Percentiles rank a stretch among this genome's conserved stretches.
Evolutionary conservation across 441 rosid genomes (phyloP).

Genomic region (Populus hybrid): DNA sequence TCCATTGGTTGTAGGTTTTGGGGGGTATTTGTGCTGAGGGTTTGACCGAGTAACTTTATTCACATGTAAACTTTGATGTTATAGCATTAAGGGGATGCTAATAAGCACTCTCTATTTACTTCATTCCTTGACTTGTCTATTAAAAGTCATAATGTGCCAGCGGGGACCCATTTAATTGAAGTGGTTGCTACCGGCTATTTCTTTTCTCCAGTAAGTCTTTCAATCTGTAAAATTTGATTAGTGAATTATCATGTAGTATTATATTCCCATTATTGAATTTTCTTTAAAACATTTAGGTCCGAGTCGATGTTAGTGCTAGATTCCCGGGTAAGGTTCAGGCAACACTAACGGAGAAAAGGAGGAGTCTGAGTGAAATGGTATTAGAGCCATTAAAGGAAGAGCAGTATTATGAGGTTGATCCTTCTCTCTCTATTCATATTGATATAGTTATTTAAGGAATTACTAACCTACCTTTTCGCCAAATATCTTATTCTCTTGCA

Average conservation of each 20-base stretch:
- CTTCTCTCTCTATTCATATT: slow-evolving; percentile 9
- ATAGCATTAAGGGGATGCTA: neutral
- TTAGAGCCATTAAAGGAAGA: slow-evolving; percentile 82
- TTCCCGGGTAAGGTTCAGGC: slow-evolving; percentile 95
- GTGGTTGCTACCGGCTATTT: slow-evolving; percentile 81
- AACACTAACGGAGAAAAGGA: slow-evolving; percentile 90
- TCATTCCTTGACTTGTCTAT: slow-evolving; percentile 52
- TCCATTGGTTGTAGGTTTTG: neutral
- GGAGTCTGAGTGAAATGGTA: slow-evolving; percentile 78
- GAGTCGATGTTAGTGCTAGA: slow-evolving; percentile 97
- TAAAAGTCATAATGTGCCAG: slow-evolving; percentile 72
- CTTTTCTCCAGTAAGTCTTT: slow-evolving; percentile 82
- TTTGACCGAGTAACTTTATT: neutral
- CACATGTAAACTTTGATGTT: neutral
- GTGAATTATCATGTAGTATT: slow-evolving; percentile 2
- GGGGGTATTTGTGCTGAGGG: neutral
- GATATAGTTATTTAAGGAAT: neutral
- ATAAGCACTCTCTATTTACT: slow-evolving; percentile 2
- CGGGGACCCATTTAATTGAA: slow-evolving; percentile 97
- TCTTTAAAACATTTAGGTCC: slow-evolving; percentile 51
- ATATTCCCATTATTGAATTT: slow-evolving; percentile 8
- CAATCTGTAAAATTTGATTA: neutral
- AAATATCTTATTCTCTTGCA: slow-evolving; percentile 34
- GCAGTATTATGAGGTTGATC: slow-evolving; percentile 82
- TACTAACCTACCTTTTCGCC: slow-evolving; percentile 7